Base-by-base conservation (phyloP, 2,329 filamentous ascomycete species). In the Colletotrichum somersetense region DNA sequence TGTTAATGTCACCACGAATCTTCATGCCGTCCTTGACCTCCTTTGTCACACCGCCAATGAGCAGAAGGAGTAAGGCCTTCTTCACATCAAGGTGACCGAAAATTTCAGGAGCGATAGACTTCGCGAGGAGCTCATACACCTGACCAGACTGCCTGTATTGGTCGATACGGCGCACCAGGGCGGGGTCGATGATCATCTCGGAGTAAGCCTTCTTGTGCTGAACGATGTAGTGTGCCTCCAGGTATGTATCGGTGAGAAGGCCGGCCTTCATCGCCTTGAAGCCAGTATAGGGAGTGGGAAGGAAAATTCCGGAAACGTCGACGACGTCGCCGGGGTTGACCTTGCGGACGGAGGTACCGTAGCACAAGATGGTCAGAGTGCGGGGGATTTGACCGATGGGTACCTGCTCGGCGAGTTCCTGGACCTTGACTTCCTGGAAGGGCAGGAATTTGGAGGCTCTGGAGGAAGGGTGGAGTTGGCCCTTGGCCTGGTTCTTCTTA, bases 141-240 rank as follows among this genome's bases (percentile, higher is more conserved):
- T 97, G 94, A 5, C 96, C 96, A 1, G 93, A 93, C 75, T 93
- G 90, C 76, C 93, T 91, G 78, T 96, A 92, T 76, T 94, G 91
- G 75, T 95, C 93, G 81, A 99, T 98, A 75, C 95, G 91, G 72
- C 91, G 90, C 66, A 97, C 89, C 11, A 97, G 91, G 63, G 89
- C 88, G 42, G 92, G 90, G 76, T 98, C 95, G 76, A 98, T 90
- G 38, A 91, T 89, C 85, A 98, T 94, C 78, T 97, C 93, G 75
- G 97, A 94, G 82, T 99, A 99, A 0, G 96, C 95, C 83, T 98
- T 97, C 85, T 99, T 99, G 88, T 99, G 96, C 81, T 99, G 96
- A 53, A 91, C 91, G 58, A 99, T 91, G 79, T 97, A 89, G 80
- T 99, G 96, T 6, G 96, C 96, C 83, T 99, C 96, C 16, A 99